Evolutionary conservation across 345 rosid species (phyloP).

Genomic region (Trapa incisa): DNA sequence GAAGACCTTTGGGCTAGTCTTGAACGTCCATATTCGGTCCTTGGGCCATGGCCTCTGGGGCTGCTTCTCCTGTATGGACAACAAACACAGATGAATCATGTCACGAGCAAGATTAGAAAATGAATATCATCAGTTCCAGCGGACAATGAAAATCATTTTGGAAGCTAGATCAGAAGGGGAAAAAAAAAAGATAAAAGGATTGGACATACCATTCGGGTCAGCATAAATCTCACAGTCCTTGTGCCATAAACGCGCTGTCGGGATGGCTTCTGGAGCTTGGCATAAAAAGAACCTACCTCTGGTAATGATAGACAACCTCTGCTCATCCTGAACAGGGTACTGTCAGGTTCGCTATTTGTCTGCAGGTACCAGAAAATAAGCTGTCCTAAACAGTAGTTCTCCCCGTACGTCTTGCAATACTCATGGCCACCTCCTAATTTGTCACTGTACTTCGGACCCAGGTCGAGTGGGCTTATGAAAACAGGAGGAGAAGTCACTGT

Average conservation of each 20-base stretch:
- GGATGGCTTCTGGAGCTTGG: slow-evolving; percentile 71
- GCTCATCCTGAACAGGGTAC: slow-evolving; percentile 49
- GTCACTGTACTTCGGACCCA: slow-evolving; percentile 73
- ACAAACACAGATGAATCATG: background rate
- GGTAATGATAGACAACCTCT: slow-evolving; percentile 92
- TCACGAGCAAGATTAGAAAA: background rate
- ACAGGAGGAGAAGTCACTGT: slow-evolving; percentile 80
- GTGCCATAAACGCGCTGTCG: slow-evolving; percentile 82
- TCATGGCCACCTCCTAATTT: slow-evolving; percentile 69
- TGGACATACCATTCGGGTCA: slow-evolving; percentile 70
- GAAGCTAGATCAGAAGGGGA: too few relatives aligned
- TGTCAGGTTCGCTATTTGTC: slow-evolving; percentile 71
- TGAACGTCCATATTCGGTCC: slow-evolving; percentile 89
- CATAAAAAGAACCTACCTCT: slow-evolving; percentile 72
- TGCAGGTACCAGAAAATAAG: slow-evolving; percentile 91
- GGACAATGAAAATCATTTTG: background rate
- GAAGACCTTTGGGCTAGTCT: slow-evolving; percentile 33
- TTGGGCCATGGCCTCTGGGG: slow-evolving; percentile 89
- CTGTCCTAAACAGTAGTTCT: slow-evolving; percentile 93
- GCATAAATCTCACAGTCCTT: slow-evolving; percentile 51
- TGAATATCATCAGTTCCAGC: background rate
- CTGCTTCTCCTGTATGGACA: slow-evolving; percentile 51
- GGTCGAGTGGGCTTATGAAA: slow-evolving; percentile 77
- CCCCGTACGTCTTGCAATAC: slow-evolving; percentile 80
- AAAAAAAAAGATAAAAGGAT: background rate